A percentile compares a stretch with the other conserved stretches of the same genome.
phyloP scores from a whole-genome alignment of 768 basidiomycete genomes.

The Lactifluus echinatus region DNA sequence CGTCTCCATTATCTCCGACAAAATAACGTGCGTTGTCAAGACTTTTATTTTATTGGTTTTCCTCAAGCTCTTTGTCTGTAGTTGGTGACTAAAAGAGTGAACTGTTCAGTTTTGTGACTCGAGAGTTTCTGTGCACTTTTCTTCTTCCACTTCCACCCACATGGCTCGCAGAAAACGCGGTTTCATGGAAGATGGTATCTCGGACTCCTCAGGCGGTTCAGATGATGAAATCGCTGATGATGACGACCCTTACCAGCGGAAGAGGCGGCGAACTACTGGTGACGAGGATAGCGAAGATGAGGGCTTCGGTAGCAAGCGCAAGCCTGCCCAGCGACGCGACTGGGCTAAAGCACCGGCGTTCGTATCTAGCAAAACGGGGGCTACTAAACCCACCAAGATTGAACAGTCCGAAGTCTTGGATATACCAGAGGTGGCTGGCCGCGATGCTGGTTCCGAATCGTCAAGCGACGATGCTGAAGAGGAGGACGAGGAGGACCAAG shows the following conservation, averaged over 20 bases:
- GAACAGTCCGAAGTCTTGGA: constrained; percentile 38
- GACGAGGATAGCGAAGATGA: constrained; percentile 61
- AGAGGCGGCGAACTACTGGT: constrained; percentile 52
- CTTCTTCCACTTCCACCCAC: not conserved
- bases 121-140: not conserved
- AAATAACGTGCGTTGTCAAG: not conserved
- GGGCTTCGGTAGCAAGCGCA: constrained; percentile 23
- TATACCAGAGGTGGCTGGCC: constrained; percentile 9
- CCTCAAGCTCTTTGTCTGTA: not conserved
- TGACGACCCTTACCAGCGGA: constrained; percentile 66
- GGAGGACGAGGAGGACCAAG: constrained; percentile 18
- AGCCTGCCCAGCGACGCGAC: constrained; percentile 40
- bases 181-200: constrained; percentile 63
- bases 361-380: constrained; percentile 41
- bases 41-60: not conserved
- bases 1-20: not conserved
- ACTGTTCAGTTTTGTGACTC: not conserved
- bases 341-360: constrained; percentile 77
- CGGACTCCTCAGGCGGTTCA: constrained; percentile 55
- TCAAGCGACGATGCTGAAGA: constrained; percentile 32
- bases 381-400: constrained; percentile 23
- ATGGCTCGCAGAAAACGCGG: constrained; percentile 77
- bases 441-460: constrained; percentile 29
- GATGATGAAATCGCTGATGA: constrained; percentile 50
- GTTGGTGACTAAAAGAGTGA: not conserved